Percentiles rank a stretch among this genome's conserved stretches.
phyloP scores from a whole-genome alignment of 179 eudicot species.

The Pouteria campechiana region DNA sequence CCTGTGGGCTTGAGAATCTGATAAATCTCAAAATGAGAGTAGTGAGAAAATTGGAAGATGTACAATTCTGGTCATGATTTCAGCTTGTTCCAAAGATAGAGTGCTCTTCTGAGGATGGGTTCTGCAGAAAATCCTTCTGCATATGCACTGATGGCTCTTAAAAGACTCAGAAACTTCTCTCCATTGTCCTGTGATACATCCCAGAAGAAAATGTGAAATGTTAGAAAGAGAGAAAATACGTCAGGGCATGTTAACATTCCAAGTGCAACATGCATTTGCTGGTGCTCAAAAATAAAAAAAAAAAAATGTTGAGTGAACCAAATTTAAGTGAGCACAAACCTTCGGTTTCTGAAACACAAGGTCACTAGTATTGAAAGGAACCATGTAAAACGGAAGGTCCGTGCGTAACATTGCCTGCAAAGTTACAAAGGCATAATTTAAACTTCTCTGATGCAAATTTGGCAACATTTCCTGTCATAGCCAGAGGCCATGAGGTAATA shows the following conservation, averaged over 20 bases:
- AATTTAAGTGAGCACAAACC: slow-evolving; percentile 57
- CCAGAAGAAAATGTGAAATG: neutral
- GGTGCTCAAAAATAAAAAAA: too few species aligned
- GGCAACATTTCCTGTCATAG: too few species aligned
- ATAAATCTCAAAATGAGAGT: too few species aligned
- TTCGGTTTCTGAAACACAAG: slow-evolving; percentile 58
- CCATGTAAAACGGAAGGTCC: slow-evolving; percentile 88
- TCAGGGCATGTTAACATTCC: neutral
- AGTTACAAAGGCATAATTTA: neutral
- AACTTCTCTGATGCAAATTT: too few species aligned
- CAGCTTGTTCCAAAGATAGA: slow-evolving; percentile 83
- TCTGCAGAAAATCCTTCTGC: slow-evolving; percentile 97
- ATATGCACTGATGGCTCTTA: slow-evolving; percentile 88
- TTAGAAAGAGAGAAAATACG: neutral
- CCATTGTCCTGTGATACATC: slow-evolving; percentile 67
- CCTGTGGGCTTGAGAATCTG: too few species aligned
- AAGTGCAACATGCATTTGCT: neutral
- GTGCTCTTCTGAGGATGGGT: slow-evolving; percentile 60
- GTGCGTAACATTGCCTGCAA: slow-evolving; percentile 77
- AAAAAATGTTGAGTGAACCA: too few species aligned
- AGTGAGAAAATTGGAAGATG: too few species aligned
- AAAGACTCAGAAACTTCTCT: slow-evolving; percentile 71
- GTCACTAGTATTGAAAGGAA: slow-evolving; percentile 61
- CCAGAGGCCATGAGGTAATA: slow-evolving; percentile 1
- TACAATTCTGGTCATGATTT: too few species aligned